Percentiles rank a stretch among this genome's conserved stretches.
These are phyloP conservation scores for Diplosphaera chodatii DNA, from an alignment of 139 green algal genomes.

Conservation along the genomic window DNA sequence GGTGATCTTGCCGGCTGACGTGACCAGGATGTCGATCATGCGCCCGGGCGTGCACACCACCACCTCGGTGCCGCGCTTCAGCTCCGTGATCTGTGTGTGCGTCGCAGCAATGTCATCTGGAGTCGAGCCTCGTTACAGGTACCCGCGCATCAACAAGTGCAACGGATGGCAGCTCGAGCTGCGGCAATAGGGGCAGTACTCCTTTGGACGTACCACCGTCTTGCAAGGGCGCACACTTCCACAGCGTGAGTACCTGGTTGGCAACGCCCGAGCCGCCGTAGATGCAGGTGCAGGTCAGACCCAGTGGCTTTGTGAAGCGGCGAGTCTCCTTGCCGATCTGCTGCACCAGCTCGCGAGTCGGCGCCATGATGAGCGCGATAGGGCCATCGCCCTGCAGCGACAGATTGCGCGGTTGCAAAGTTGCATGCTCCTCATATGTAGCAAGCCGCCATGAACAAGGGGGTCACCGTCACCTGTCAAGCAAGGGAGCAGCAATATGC, in stretches of 20 bases:
- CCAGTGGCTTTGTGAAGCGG: slow-evolving; percentile 61
- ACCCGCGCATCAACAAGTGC: too few species aligned
- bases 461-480: too few species aligned
- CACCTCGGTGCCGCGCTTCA: slow-evolving; percentile 85
- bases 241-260: slow-evolving; percentile 85
- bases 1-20: slow-evolving; percentile 82
- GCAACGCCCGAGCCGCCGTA: slow-evolving; percentile 88
- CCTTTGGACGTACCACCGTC: too few species aligned
- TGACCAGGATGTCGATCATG: slow-evolving; percentile 97
- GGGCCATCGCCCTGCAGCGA: slow-evolving; percentile 68
- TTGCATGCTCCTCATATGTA: too few species aligned
- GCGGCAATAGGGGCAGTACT: too few species aligned
- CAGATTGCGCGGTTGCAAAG: background rate
- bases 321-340: slow-evolving; percentile 78
- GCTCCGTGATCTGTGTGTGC: slow-evolving; percentile 55
- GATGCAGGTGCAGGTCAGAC: slow-evolving; percentile 62
- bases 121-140: too few species aligned
- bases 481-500: too few species aligned
- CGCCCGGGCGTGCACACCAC: slow-evolving; percentile 93
- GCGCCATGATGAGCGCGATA: slow-evolving; percentile 91
- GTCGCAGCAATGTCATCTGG: too few species aligned
- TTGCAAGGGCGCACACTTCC: too few species aligned
- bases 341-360: slow-evolving; percentile 90
- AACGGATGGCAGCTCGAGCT: too few species aligned
- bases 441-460: too few species aligned